These are phyloP conservation scores for Naganishia albida DNA, from an alignment of 1,284 basidiomycete species.

Conservation along the genomic window DNA sequence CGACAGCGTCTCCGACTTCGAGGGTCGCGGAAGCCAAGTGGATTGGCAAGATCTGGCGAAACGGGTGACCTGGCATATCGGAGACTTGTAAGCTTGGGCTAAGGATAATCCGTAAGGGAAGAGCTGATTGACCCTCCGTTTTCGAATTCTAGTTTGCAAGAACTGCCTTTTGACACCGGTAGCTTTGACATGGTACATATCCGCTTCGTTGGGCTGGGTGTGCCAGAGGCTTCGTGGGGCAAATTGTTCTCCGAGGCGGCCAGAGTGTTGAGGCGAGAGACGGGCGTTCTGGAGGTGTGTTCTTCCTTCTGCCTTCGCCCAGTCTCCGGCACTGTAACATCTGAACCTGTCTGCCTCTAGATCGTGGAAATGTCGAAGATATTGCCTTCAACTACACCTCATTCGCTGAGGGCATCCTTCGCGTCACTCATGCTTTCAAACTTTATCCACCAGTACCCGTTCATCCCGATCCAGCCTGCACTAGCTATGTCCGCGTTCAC, in stretches of 20 bases:
- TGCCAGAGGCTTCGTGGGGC: slow-evolving; percentile 49
- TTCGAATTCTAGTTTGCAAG: slow-evolving; percentile 40
- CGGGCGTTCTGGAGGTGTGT: slow-evolving; percentile 50
- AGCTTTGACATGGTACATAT: slow-evolving; percentile 53
- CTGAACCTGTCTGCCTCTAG: slow-evolving; percentile 25
- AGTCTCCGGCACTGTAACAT: neutral
- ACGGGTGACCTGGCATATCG: slow-evolving; percentile 47
- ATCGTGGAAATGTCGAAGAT: slow-evolving; percentile 50
- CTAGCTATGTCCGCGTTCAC: slow-evolving; percentile 25
- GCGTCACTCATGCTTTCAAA: slow-evolving; percentile 43
- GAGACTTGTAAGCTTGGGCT: slow-evolving; percentile 46
- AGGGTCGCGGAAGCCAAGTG: slow-evolving; percentile 24
- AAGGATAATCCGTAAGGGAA: too few relatives aligned
- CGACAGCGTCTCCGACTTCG: neutral
- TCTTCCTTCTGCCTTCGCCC: neutral
- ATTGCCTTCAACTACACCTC: slow-evolving; percentile 38
- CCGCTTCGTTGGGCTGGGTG: slow-evolving; percentile 49
- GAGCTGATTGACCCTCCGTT: too few relatives aligned
- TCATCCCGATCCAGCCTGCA: slow-evolving; percentile 41
- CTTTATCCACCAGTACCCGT: slow-evolving; percentile 44
- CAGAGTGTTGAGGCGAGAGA: slow-evolving; percentile 47
- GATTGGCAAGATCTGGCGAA: slow-evolving; percentile 44
- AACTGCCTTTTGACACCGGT: slow-evolving; percentile 50
- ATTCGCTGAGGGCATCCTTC: slow-evolving; percentile 42
- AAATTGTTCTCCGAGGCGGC: slow-evolving; percentile 49